Base-by-base conservation (phyloP, 352 stramenopile species). In the Phytopythium delawarense region DNA sequence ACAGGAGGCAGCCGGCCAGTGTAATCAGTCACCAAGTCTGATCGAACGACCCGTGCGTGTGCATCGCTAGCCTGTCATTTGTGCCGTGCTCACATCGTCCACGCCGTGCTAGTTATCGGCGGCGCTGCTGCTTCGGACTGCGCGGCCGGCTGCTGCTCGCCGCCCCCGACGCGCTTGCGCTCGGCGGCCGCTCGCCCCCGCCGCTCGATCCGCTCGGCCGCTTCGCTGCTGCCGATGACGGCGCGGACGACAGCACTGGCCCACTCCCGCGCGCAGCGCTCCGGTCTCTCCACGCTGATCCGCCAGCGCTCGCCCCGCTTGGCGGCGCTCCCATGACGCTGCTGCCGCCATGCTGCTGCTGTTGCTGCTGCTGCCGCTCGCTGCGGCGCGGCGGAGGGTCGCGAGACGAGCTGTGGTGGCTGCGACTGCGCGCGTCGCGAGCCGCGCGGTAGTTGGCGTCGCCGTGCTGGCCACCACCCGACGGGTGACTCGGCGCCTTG, bases 381-480 rank as follows among this genome's bases (percentile, higher is more conserved):
- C 65, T 82, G 28, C 77, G 77, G 15, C 78, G 74, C 25, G 67
- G 69, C 57, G 73, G 64, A 9, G 66, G 35, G 20, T 88, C 76
- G 23, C 78, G 64, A 6, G 77, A 75, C 12, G 68, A 78, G 35
- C 71, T 80, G 48, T 84, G 77, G 42, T 87, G 73, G 30, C 70
- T 87, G 23, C 77, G 77, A 48, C 68, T 84, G 50, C 75, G 72
- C 11, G 72, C 79, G 1, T 81, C 65, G 55, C 74, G 64, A 23
- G 66, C 66, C 39, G 52, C 52, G 30, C 75, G 72, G 44, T 79
- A 62, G 59, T 49, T 60, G n/a, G 65, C 45, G 58, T 81, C 69
- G 45, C 54, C 77, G 52, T 83, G 70, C 49, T 84, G 70, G 53
- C 73, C 73, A 11, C 34, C 52, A 8, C 32, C 52, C 12, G 52